phyloP scores from a whole-genome alignment of 1,284 basidiomycete species.

The Ustilago xerochloae region DNA sequence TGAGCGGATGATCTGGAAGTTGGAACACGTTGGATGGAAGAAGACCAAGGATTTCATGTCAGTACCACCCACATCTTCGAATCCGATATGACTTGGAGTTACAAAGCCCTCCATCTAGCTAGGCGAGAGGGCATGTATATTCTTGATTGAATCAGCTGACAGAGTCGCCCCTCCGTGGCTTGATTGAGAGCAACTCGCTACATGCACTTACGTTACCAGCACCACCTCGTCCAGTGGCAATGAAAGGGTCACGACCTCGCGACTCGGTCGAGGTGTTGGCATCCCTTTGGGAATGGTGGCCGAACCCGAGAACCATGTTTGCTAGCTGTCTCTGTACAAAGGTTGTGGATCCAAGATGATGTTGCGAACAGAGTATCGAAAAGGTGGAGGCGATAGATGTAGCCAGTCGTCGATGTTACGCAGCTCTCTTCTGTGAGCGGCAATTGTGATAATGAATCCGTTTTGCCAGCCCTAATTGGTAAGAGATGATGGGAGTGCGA shows the following conservation, averaged over 20 bases:
- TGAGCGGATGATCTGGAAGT: slow-evolving; percentile 48
- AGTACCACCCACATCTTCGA: neutral
- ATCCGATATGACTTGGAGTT: too few species aligned
- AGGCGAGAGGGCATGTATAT: too few species aligned
- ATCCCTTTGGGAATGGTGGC: slow-evolving; percentile 49
- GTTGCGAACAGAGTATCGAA: too few species aligned
- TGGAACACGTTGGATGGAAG: neutral
- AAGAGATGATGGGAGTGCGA: neutral
- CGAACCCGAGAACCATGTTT: slow-evolving; percentile 49
- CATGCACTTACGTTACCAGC: slow-evolving; percentile 60
- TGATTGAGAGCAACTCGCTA: neutral
- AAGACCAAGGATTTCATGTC: neutral
- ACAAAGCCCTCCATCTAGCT: too few species aligned
- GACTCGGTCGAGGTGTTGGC: slow-evolving; percentile 23
- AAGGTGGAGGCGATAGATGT: slow-evolving; percentile 5
- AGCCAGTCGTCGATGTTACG: neutral
- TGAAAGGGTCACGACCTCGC: slow-evolving; percentile 58
- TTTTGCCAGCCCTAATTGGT: neutral
- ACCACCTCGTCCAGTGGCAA: slow-evolving; percentile 61
- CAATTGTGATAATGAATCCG: too few species aligned
- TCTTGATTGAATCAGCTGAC: neutral
- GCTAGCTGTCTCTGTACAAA: neutral
- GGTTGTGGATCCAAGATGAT: neutral
- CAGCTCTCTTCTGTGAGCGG: neutral
- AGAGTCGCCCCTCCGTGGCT: neutral